These are phyloP conservation scores for Pseudogymnoascus verrucosus DNA, from an alignment of 2,329 filamentous ascomycete species.

Conservation along the genomic window DNA sequence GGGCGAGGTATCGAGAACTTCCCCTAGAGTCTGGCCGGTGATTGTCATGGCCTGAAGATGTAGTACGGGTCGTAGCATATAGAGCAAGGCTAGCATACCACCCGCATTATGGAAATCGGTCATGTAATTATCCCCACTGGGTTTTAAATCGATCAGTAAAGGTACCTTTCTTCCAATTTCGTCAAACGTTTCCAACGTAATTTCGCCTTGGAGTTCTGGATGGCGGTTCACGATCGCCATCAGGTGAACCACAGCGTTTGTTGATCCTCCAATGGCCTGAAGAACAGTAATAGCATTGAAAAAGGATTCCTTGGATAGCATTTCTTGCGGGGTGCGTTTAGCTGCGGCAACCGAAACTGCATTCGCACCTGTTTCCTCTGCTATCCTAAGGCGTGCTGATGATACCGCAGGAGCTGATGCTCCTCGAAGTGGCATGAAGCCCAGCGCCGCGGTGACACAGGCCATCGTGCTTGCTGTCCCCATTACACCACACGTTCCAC, in stretches of 20 bases:
- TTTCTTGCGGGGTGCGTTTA: constrained; percentile 34
- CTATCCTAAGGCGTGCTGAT: constrained; percentile 41
- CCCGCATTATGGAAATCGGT: constrained; percentile 47
- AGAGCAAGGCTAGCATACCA: constrained; percentile 41
- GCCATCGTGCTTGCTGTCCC: constrained; percentile 51
- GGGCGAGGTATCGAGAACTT: constrained; percentile 35
- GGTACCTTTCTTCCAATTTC: constrained; percentile 40
- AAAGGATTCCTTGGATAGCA: constrained; percentile 40
- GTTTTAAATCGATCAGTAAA: constrained; percentile 43
- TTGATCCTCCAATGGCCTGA: constrained; percentile 37
- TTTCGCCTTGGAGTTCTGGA: constrained; percentile 36
- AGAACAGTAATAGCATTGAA: constrained; percentile 38
- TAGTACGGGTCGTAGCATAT: constrained; percentile 38
- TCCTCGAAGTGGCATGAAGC: constrained; percentile 44
- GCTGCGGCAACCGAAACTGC: constrained; percentile 36
- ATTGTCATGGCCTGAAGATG: constrained; percentile 39
- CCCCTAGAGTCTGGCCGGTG: constrained; percentile 38
- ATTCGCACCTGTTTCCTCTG: constrained; percentile 44
- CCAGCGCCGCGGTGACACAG: constrained; percentile 43
- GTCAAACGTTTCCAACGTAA: constrained; percentile 39
- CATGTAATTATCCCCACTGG: constrained; percentile 46
- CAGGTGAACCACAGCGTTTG: constrained; percentile 36
- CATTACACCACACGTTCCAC: constrained; percentile 49
- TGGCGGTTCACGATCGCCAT: constrained; percentile 42
- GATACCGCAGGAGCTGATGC: constrained; percentile 47